A percentile compares a stretch with the other conserved stretches of the same genome.
Conservation (phyloP, 1,284 basidiomycete genomes). For the Acaromyces ingoldii region DNA sequence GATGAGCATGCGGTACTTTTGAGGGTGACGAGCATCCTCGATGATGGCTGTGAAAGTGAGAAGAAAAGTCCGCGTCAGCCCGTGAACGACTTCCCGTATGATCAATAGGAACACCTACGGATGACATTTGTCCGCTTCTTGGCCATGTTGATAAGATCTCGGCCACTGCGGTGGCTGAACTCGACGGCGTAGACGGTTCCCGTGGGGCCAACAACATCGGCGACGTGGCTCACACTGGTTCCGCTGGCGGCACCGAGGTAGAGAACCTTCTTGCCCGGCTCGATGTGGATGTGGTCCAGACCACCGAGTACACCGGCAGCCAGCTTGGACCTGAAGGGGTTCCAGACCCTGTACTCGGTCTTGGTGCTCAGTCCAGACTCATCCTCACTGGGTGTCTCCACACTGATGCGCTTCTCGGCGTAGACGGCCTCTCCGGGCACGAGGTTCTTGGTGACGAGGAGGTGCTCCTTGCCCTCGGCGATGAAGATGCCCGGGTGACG, state of each 20-base stretch:
- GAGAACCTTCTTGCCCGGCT: conserved; percentile 89
- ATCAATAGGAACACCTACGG: conserved; percentile 62
- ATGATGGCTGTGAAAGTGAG: conserved; percentile 68
- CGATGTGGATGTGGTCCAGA: conserved; percentile 88
- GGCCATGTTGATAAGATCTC: conserved; percentile 98
- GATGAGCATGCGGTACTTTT: conserved; percentile 50
- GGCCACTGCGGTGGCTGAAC: conserved; percentile 91
- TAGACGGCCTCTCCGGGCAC: conserved; percentile 97
- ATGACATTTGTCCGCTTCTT: conserved; percentile 99
- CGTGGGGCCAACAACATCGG: conserved; percentile 95
- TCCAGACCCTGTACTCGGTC: conserved; percentile 97
- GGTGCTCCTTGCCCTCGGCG: conserved; percentile 71
- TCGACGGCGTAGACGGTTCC: conserved; percentile 97
- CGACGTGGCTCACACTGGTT: conserved; percentile 96
- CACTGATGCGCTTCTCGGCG: conserved; percentile 73
- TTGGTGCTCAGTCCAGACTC: conserved; percentile 61
- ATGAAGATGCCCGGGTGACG: conserved; percentile 76
- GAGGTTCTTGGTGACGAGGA: conserved; percentile 96
- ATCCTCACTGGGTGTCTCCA: conserved; percentile 66
- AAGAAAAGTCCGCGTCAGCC: conserved; percentile 1
- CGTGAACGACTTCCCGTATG: not conserved
- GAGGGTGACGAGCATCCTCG: conserved; percentile 87
- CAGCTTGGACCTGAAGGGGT: conserved; percentile 95
- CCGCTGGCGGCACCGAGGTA: conserved; percentile 95
- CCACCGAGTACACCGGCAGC: conserved; percentile 95